Evolutionary conservation across 768 basidiomycete genomes (phyloP).

Genomic region (Crassisporium funariophilum): DNA sequence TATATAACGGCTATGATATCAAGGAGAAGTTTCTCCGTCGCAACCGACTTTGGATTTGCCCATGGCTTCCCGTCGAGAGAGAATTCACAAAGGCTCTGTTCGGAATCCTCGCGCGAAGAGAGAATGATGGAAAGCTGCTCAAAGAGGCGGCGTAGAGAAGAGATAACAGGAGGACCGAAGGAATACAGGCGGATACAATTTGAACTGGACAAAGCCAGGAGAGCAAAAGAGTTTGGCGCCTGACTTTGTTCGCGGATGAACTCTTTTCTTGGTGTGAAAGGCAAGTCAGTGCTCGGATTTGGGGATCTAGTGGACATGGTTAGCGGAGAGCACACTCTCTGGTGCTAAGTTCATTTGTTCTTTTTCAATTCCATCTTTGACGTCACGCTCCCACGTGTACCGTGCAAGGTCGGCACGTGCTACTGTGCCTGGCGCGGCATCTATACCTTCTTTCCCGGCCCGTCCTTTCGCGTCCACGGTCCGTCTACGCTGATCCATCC

Average conservation of each 20-base stretch:
- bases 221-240: slow-evolving; percentile 58
- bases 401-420: no score
- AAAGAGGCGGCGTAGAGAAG: slow-evolving; percentile 57
- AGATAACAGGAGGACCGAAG: slow-evolving; percentile 57
- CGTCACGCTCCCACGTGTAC: no score
- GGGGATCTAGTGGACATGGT: slow-evolving; percentile 23
- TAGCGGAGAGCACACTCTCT: no score
- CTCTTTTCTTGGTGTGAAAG: slow-evolving; percentile 71
- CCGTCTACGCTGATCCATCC: no score
- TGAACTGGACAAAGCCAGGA: slow-evolving; percentile 68
- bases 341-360: no score
- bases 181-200: slow-evolving; percentile 71
- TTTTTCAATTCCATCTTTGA: no score
- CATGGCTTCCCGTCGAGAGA: slow-evolving; percentile 71
- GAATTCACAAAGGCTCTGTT: slow-evolving; percentile 67
- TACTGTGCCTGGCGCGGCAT: no score
- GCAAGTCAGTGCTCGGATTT: slow-evolving; percentile 38
- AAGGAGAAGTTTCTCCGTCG: slow-evolving; percentile 69
- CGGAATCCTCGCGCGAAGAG: slow-evolving; percentile 53
- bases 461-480: no score
- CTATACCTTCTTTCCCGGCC: no score
- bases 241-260: slow-evolving; percentile 61
- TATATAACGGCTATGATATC: slow-evolving; percentile 66
- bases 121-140: slow-evolving; percentile 46
- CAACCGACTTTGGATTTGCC: slow-evolving; percentile 65